Percentiles rank a stretch among this genome's conserved stretches.
These are phyloP conservation scores for Hymenoscyphus repandus DNA, from an alignment of 2,329 filamentous ascomycete genomes.

Conservation along the genomic window DNA sequence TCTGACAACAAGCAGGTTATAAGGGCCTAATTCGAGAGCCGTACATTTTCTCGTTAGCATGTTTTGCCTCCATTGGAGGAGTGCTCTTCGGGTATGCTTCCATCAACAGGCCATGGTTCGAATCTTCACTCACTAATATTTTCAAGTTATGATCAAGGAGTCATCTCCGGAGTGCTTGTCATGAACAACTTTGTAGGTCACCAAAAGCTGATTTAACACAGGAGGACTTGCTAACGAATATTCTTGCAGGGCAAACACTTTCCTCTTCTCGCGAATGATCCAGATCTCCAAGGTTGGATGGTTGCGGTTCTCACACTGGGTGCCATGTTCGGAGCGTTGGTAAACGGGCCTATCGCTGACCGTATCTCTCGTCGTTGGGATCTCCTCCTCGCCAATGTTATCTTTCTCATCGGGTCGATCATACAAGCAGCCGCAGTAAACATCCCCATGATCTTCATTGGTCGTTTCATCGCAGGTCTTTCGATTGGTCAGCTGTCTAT, in stretches of 20 bases:
- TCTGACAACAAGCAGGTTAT: slow-evolving; percentile 9
- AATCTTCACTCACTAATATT: too few species aligned
- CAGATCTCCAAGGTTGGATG: too few species aligned
- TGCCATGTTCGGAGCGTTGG: slow-evolving; percentile 62
- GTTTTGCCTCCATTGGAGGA: slow-evolving; percentile 57
- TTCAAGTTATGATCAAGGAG: too few species aligned
- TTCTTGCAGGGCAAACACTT: too few species aligned
- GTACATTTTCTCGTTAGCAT: slow-evolving; percentile 46
- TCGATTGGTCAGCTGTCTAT: slow-evolving; percentile 42
- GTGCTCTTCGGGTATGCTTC: slow-evolving; percentile 41
- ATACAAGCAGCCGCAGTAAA: slow-evolving; percentile 58
- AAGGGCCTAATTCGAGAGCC: slow-evolving; percentile 15
- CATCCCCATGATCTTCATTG: slow-evolving; percentile 53
- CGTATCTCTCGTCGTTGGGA: slow-evolving; percentile 61
- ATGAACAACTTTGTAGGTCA: too few species aligned
- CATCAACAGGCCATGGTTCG: too few species aligned
- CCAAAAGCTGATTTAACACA: too few species aligned
- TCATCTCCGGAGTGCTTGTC: too few species aligned
- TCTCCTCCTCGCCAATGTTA: slow-evolving; percentile 56
- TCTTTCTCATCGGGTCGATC: slow-evolving; percentile 65
- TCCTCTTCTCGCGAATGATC: too few species aligned
- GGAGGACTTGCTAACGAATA: too few species aligned
- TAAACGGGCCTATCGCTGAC: slow-evolving; percentile 65
- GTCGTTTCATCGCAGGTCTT: slow-evolving; percentile 63
- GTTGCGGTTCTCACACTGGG: too few species aligned